Base-by-base conservation (phyloP, 495 filamentous ascomycete species). In the Podospora appendiculata region DNA sequence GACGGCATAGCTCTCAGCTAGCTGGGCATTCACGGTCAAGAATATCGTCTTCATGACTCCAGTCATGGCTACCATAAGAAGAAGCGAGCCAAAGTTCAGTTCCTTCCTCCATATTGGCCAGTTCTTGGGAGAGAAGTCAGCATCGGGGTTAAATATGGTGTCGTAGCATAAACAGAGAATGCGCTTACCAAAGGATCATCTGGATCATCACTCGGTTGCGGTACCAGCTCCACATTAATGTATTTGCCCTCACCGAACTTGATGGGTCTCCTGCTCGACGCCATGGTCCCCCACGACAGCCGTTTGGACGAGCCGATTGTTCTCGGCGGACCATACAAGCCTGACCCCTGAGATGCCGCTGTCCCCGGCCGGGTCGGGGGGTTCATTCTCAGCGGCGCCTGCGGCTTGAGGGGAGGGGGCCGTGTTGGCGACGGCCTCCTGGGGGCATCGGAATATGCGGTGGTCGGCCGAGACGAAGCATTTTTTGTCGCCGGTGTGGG, bases 101-200 rank as follows among this genome's bases (percentile, higher is more conserved):
- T 79, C 71, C 51, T 77, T 79, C 43, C 70, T 71, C 73, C 71
- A 76, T 16, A 47, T 44, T 8, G 70, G 65, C 77, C 75, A 80
- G 61, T 78, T 80, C 64, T 78, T 48, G 41, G n/a, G n/a, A 33
- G n/a, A 33, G 51, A 4, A 39, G 19, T 33, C 12, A 38, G 36
- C 36, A 41, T 57, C 17, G 41, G 48, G 18, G 52, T 36, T 16
- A 11, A 11, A 19, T 18, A n/a, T 11, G 8, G 10, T 18, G 1
- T 16, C 4, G 6, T 11, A 38, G 36, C 16, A 13, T 11, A 40
- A 17, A 14, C 17, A 3, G 6, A 16, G 1, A 18, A 4, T 32
- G 7, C 34, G 54, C 68, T 44, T 68, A 75, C 74, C 53, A 78
- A 50, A 43, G 76, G 76, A 50, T 79, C 76, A 43, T 73, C 67